Base-by-base conservation (phyloP, 177 flowering plant genomes). In the Tripterygium wilfordii region DNA sequence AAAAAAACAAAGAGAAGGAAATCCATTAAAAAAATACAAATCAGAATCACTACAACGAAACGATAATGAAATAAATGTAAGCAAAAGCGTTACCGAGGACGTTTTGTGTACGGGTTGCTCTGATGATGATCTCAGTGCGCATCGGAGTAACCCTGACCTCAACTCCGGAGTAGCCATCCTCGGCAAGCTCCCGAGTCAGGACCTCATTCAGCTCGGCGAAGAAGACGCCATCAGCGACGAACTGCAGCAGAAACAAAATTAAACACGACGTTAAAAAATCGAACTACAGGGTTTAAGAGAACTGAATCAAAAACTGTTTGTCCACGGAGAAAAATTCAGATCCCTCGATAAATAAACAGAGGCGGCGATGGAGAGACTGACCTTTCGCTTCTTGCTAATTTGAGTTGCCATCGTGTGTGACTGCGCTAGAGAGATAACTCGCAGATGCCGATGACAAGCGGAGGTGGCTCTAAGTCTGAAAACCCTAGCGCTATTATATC, bases 131-230 rank as follows among this genome's bases (percentile, higher is more conserved):
- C 72, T 82, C 94, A 0, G 89, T 82, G 3, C 86, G 80, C 86
- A 80, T 77, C 5, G 89, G 94, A 2, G 94, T 85, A 15, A 82
- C 94, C 42, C 94, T 67, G 45, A 85, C 94, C 57, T 85, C 94
- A 2, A 79, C 94, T 10, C 94, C 94, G 0, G 94, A 82, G 72
- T 85, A 85, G 0, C 94, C 94, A 51, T 85, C 94, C 59, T 82
- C 94, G 3, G 88, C 94, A 1, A 85, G 76, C 58, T 82, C 94
- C 58, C 94, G 64, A 5, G 76, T 82, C 36, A 85, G 61, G 10
- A 82, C 79, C 62, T 85, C 94, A 49, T 85, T 85, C 19, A 85
- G 57, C 63, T 83, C 90, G 10, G 89, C 89, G 42, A 63, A 79
- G 69, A 85, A 85, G 14, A 82, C 94, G 23, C 88, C 94, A 50